Percentiles rank a stretch among this genome's conserved stretches.
Evolutionary conservation across 495 filamentous ascomycete species (phyloP).

Genomic region (Annulohypoxylon moriforme): DNA sequence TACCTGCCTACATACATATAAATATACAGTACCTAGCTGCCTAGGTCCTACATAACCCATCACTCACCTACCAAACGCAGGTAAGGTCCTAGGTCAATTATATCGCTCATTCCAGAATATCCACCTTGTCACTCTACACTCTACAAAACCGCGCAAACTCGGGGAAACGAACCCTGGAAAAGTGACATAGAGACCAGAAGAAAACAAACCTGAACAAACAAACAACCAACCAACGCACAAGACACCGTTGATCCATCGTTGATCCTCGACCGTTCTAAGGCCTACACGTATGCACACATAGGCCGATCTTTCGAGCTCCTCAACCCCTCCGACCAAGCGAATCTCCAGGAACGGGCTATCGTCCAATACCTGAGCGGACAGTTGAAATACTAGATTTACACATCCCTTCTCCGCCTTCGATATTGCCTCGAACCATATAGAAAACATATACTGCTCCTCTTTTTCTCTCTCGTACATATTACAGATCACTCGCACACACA

Average conservation of each 20-base stretch:
- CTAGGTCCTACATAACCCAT: background rate
- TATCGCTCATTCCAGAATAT: slow-evolving; percentile 42
- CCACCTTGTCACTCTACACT: slow-evolving; percentile 3
- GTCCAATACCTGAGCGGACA: background rate
- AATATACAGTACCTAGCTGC: background rate
- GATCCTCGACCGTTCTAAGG: slow-evolving; percentile 33
- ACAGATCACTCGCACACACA: background rate
- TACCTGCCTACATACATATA: background rate
- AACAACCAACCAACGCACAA: slow-evolving; percentile 5
- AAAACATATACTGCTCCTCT: background rate
- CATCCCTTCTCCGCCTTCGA: background rate
- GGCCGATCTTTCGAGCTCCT: slow-evolving; percentile 26
- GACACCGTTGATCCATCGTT: slow-evolving; percentile 25
- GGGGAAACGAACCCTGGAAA: background rate
- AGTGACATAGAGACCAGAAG: background rate
- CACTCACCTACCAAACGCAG: too few species aligned
- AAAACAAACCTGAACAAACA: slow-evolving; percentile 10
- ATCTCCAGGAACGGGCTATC: slow-evolving; percentile 4
- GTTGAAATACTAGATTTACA: background rate
- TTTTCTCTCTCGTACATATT: background rate
- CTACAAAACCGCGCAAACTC: slow-evolving; percentile 33
- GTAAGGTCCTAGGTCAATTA: slow-evolving; percentile 12
- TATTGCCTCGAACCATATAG: slow-evolving; percentile 8
- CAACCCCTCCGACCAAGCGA: slow-evolving; percentile 6
- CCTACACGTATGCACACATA: slow-evolving; percentile 44